These are phyloP conservation scores for Lepidium africanum DNA, from an alignment of 345 rosid species.

Conservation along the genomic window DNA sequence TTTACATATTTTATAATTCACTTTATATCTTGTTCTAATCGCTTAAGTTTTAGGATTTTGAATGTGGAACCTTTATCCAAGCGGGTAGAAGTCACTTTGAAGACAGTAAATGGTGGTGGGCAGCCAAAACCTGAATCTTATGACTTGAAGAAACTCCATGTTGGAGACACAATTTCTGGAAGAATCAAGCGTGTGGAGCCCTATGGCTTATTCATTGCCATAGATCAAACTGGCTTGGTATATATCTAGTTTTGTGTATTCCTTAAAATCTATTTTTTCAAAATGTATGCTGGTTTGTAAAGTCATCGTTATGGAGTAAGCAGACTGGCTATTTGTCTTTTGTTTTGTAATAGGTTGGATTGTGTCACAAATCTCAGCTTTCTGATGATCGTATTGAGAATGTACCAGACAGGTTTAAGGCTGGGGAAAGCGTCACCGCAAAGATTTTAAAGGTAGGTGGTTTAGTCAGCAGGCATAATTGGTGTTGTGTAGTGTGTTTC, in stretches of 20 bases:
- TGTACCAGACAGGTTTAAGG: constrained; percentile 48
- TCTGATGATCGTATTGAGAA: constrained; percentile 55
- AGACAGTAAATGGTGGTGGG: constrained; percentile 34
- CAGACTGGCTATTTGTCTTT: neutral
- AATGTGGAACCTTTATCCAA: constrained; percentile 73
- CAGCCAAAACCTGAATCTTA: constrained; percentile 39
- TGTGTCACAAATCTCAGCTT: constrained; percentile 81
- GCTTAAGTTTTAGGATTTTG: constrained; percentile 53
- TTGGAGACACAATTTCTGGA: constrained; percentile 63
- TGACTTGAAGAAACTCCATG: constrained; percentile 46
- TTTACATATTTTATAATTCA: neutral
- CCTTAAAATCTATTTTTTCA: neutral
- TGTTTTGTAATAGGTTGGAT: constrained; percentile 62
- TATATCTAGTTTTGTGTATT: constrained; percentile 7
- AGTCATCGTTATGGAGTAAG: neutral
- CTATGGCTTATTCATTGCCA: constrained; percentile 68
- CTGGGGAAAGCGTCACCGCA: constrained; percentile 70
- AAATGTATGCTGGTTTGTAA: neutral
- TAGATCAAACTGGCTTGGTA: constrained; percentile 70
- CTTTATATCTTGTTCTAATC: constrained; percentile 20
- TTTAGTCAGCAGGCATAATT: neutral
- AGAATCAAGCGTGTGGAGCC: constrained; percentile 69
- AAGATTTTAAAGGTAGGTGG: constrained; percentile 77
- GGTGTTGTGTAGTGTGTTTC: neutral
- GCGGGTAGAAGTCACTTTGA: constrained; percentile 85